These are phyloP conservation scores for Colletotrichum navitas DNA, from an alignment of 2,329 filamentous ascomycete genomes.

Conservation along the genomic window DNA sequence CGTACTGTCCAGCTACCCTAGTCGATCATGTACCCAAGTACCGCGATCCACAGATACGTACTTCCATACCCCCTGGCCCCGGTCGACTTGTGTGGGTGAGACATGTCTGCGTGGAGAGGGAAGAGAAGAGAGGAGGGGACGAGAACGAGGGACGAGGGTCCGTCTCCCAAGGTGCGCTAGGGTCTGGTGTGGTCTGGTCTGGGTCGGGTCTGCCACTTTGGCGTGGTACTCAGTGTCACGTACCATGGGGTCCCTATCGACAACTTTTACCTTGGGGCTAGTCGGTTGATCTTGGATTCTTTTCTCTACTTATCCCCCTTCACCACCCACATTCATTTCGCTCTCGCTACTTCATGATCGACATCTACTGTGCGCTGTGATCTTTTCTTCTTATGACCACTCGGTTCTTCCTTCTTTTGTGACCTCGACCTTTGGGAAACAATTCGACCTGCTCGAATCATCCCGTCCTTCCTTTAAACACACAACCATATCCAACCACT, in stretches of 20 bases:
- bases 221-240: constrained; percentile 36
- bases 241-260: constrained; percentile 48
- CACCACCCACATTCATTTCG: constrained; percentile 54
- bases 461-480: constrained; percentile 60
- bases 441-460: constrained; percentile 49
- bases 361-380: constrained; percentile 59
- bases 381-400: constrained; percentile 62
- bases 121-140: constrained; percentile 48
- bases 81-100: constrained; percentile 63
- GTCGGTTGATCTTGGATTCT: constrained; percentile 56
- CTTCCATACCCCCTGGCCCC: constrained; percentile 35
- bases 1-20: constrained; percentile 20
- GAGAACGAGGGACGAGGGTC: constrained; percentile 46
- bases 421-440: constrained; percentile 60
- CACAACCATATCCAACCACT: constrained; percentile 43
- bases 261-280: constrained; percentile 55
- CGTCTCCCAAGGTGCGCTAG: constrained; percentile 46
- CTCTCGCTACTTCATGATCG: constrained; percentile 60
- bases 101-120: constrained; percentile 58
- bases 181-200: constrained; percentile 44
- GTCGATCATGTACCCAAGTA: constrained; percentile 1
- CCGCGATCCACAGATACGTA: constrained; percentile 31
- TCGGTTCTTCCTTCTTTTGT: constrained; percentile 64
- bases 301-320: constrained; percentile 66
- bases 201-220: constrained; percentile 27